Evolutionary conservation across 352 stramenopile genomes (phyloP), one percentile per base, ranked within the genome.

Genomic region (Globisporangium canariense): DNA sequence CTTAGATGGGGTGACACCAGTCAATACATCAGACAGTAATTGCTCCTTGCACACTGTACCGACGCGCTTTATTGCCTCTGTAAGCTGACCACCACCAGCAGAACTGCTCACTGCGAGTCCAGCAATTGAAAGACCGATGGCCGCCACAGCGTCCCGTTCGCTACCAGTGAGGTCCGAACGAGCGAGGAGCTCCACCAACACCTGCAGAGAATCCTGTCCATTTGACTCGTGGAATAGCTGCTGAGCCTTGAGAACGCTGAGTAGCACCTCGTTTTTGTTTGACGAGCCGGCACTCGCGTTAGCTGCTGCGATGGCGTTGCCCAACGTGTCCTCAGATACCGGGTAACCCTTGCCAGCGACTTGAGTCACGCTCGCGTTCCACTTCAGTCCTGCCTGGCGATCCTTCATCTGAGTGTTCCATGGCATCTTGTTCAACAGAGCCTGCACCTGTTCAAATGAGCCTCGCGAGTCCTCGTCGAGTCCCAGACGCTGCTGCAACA

Each of bases 401-500:
- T 25, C n/a, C 2, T 30, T 40, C 16, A 22, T 22, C 18, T 50
- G 34, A 28, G 16, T 16, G 8, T 40, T 40, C 36, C 58, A 65
- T 14, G 55, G 41, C 2, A 22, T 51, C 59, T 68, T 51, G n/a
- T 51, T 22, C 32, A 64, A 59, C 20, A 59, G 56, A 13, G 7
- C 36, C 20, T 69, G 58, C n/a, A 58, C 52, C 34, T 28, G 36
- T 32, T 46, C 51, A 18, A 70, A 86, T 8, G 86, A 80, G 4
- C n/a, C 40, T 18, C 70, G 65, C 16, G 83, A 76, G 45, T 83
- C 62, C 0, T 64, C 58, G 41, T 83, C 71, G 1, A 90, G 65
- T 6, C 76, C 80, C 20, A 91, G 68, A 16, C 74, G 73, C 64
- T 89, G 76, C 36, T 93, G 83, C 2, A 75, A 57, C 3, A 90